phyloP scores from a whole-genome alignment of 495 filamentous ascomycete genomes.

The Immersiella caudata region DNA sequence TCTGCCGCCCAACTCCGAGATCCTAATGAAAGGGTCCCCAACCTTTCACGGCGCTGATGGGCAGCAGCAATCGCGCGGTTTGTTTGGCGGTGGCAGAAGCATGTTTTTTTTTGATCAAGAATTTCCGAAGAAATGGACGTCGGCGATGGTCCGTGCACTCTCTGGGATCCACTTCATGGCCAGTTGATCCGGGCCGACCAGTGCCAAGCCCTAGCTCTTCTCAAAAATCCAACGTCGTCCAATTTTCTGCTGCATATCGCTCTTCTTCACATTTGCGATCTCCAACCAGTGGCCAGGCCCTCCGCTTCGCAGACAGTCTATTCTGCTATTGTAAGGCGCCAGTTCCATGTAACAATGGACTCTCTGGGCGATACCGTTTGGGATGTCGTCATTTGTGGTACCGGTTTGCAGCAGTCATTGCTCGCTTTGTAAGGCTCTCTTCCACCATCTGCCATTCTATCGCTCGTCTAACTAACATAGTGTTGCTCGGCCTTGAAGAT shows the following conservation, averaged over 20 bases:
- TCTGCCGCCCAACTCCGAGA: conserved; percentile 68
- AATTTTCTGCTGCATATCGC: conserved; percentile 38
- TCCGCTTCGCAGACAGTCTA: conserved; percentile 32
- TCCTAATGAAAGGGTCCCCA: conserved; percentile 72
- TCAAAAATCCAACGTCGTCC: conserved; percentile 33
- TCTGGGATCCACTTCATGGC: not conserved
- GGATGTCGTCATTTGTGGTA: conserved; percentile 92
- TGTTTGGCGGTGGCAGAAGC: conserved; percentile 57
- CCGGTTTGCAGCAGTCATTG: conserved; percentile 85
- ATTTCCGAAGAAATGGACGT: conserved; percentile 1
- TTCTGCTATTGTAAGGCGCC: conserved; percentile 19
- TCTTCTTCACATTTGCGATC: conserved; percentile 32
- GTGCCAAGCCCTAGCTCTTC: not conserved
- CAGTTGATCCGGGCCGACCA: conserved; percentile 27
- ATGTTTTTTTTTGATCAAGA: conserved; percentile 36
- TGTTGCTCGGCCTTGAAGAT: conserved; percentile 62
- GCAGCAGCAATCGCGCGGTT: conserved; percentile 44
- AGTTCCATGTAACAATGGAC: conserved; percentile 64
- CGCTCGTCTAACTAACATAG: conserved; percentile 66
- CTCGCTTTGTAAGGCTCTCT: conserved; percentile 78
- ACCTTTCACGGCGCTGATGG: conserved; percentile 44
- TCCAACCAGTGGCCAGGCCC: conserved; percentile 18
- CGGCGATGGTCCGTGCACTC: conserved; percentile 23
- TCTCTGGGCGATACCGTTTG: conserved; percentile 77
- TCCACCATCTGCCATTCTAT: conserved; percentile 16